Evolutionary conservation across 2,329 filamentous ascomycete genomes (phyloP).

Genomic region (Ceratocystis alfenasii): DNA sequence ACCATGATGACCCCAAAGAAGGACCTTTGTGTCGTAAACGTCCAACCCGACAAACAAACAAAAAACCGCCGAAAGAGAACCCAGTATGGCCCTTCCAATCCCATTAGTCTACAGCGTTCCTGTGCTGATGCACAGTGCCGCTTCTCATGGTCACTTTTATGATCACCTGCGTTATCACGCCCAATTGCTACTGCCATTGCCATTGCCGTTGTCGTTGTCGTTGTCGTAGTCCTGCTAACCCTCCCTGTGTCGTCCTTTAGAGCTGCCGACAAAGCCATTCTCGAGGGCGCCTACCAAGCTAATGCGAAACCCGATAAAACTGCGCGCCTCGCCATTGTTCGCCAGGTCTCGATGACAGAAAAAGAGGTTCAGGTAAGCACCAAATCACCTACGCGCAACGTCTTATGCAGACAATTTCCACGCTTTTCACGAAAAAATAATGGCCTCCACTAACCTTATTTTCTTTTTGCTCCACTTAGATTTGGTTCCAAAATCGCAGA

Average conservation of each 20-base stretch:
- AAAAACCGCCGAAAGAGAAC: constrained; percentile 24
- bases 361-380: constrained; percentile 83
- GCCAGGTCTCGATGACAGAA: constrained; percentile 76
- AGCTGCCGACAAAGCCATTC: constrained; percentile 74
- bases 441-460: neutral
- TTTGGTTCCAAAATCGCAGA: constrained; percentile 94
- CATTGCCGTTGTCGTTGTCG: neutral
- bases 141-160: no score
- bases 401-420: neutral
- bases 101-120: no score
- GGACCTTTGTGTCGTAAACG: constrained; percentile 23
- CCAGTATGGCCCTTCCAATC: constrained; percentile 19
- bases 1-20: constrained; percentile 20
- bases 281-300: constrained; percentile 71
- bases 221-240: constrained; percentile 22
- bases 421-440: neutral
- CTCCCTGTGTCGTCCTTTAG: constrained; percentile 34
- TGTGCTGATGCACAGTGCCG: no score
- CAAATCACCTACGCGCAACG: constrained; percentile 19
- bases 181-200: neutral
- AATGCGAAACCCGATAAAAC: constrained; percentile 89
- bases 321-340: constrained; percentile 71
- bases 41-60: constrained; percentile 23
- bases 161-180: no score
- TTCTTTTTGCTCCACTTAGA: constrained; percentile 42